Conservation (phyloP, 768 basidiomycete species). For the Pleurotus pulmonarius region DNA sequence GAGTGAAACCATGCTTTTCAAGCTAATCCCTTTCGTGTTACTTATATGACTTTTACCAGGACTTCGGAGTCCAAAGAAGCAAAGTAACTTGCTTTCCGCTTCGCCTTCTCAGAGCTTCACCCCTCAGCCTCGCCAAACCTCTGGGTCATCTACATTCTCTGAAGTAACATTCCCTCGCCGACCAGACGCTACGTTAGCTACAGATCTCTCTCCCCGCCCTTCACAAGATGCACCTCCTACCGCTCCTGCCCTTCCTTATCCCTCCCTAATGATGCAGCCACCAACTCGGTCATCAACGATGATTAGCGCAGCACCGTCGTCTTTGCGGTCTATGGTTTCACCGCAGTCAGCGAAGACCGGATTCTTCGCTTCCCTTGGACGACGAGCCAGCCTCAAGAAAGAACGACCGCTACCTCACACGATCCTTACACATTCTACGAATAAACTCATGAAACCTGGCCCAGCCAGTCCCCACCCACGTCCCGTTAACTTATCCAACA, state of each 20-base stretch:
- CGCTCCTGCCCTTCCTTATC: constrained; percentile 68
- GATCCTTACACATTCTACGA: constrained; percentile 27
- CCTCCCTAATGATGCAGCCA: constrained; percentile 48
- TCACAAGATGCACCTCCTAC: constrained; percentile 50
- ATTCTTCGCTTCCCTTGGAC: constrained; percentile 74
- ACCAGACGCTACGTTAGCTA: constrained; percentile 74
- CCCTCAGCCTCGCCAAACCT: constrained; percentile 62
- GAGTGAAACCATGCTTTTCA: constrained; percentile 14
- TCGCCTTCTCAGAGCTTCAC: constrained; percentile 40
- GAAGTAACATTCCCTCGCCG: constrained; percentile 78
- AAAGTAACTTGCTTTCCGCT: constrained; percentile 17
- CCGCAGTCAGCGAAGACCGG: constrained; percentile 42
- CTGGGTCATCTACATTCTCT: constrained; percentile 67
- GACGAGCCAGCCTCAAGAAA: constrained; percentile 58
- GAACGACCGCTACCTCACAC: constrained; percentile 25
- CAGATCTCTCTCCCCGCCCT: constrained; percentile 56
- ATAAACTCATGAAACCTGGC: constrained; percentile 25
- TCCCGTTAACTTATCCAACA: constrained; percentile 22
- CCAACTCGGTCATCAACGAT: constrained; percentile 29
- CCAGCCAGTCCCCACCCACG: constrained; percentile 12
- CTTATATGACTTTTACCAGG: constrained; percentile 11
- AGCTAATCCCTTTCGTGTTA: constrained; percentile 1
- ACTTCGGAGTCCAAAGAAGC: constrained; percentile 27
- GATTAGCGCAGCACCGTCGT: constrained; percentile 39
- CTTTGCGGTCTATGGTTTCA: constrained; percentile 45